Base-by-base conservation (phyloP, 129 eudicot genomes). In the Lactuca sativa region DNA sequence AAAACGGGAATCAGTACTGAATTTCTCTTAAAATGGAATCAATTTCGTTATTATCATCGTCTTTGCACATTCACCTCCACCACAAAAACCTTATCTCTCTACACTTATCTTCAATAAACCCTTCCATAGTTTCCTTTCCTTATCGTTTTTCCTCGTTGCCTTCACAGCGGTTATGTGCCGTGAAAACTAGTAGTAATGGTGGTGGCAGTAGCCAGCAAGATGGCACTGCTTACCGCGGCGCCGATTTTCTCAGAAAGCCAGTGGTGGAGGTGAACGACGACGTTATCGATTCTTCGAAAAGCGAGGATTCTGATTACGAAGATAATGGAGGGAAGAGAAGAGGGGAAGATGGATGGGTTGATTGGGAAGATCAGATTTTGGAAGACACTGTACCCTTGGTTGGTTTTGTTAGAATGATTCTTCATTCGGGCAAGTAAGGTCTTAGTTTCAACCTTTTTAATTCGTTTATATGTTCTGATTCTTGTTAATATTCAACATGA, bases 361-460 rank as follows among this genome's bases (percentile, higher is more conserved):
- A 90, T 70, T 95, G 97, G 97, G 97, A 95, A 68, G 97, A 95
- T 58, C 82, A 81, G 82, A 95, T 95, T 59, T 77, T 95, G 84
- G 93, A 82, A 82, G 97, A 87, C 44, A 95, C 99, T 16, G 97
- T 90, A 3, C 97, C 99, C 0, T 82, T 95, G 59, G 97, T 95
- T 74, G 95, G 95, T 34, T 87, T 87, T 82, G 96, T 88, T 51
- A 82, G 97, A 71, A 95, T 90, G 97, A 78, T 95, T 95, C 97
- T 95, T 69, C 99, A 90, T 80, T 89, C 98, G 12, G 92, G 86
- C 74, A 93, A 84, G 96, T 92, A 85, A 76, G 75, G 85, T 57
- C 70, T 67, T 18, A 7, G 8, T 2, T 40, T 40, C 17, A 9
- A 13, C 32, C 17, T 67, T 55, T 38, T 11, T 3, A 56, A 53